phyloP scores from a whole-genome alignment of 2,329 filamentous ascomycete species.

The Claviceps quebecensis region DNA sequence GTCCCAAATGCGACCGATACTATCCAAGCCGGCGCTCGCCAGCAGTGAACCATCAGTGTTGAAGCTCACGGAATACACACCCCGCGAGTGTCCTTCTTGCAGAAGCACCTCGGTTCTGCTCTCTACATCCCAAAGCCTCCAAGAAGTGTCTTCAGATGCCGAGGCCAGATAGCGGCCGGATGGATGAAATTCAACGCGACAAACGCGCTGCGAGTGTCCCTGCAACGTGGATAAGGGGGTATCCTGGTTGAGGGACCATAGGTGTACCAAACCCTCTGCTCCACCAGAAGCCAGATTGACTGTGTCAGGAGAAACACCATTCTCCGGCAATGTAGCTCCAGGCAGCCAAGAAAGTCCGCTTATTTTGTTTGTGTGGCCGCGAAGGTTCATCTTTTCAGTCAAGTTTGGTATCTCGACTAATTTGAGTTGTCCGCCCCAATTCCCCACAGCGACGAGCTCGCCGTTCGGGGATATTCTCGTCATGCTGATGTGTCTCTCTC shows the following conservation, averaged over 20 bases:
- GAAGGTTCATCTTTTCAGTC: constrained; percentile 58
- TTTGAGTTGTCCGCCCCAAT: constrained; percentile 84
- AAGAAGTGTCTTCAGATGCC: constrained; percentile 90
- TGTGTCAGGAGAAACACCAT: constrained; percentile 54
- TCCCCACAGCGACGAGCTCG: constrained; percentile 72
- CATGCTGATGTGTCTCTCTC: constrained; percentile 82
- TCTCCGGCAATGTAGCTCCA: constrained; percentile 57
- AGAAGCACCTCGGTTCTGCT: constrained; percentile 71
- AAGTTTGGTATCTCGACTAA: constrained; percentile 73
- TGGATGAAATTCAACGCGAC: constrained; percentile 86
- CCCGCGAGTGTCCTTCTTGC: constrained; percentile 89
- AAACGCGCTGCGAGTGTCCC: constrained; percentile 78
- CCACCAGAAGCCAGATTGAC: constrained; percentile 86
- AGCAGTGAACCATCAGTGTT: constrained; percentile 82
- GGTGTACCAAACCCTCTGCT: constrained; percentile 71
- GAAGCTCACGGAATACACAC: constrained; percentile 82
- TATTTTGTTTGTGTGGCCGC: constrained; percentile 79
- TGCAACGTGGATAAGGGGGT: constrained; percentile 70
- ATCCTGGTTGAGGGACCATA: constrained; percentile 82
- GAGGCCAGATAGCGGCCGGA: constrained; percentile 82
- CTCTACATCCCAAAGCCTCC: constrained; percentile 89
- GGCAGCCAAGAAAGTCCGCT: constrained; percentile 88
- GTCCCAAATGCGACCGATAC: constrained; percentile 92
- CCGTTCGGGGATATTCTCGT: constrained; percentile 81
- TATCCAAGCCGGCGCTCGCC: constrained; percentile 86